Percentiles rank a stretch among this genome's conserved stretches.
Conservation (phyloP, 768 basidiomycete genomes). For the Termitomyces heimii region DNA sequence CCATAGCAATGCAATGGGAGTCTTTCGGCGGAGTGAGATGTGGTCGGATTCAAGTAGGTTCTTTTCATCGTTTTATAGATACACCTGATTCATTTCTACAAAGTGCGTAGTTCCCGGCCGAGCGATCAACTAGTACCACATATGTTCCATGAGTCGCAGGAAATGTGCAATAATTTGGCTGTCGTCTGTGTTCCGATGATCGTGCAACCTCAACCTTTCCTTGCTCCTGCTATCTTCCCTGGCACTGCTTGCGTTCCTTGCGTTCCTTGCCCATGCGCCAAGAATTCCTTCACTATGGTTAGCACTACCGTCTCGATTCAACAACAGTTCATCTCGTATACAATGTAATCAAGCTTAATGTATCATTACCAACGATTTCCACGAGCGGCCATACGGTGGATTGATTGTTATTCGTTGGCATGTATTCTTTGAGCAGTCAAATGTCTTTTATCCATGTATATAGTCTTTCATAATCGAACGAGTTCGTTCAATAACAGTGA, state of each 20-base stretch:
- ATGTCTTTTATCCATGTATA: background rate
- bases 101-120: background rate
- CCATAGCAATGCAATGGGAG: background rate
- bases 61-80: background rate
- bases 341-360: background rate
- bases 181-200: background rate
- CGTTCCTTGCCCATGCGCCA: background rate
- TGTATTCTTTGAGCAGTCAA: background rate
- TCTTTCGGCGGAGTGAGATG: too few relatives aligned
- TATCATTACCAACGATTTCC: too few relatives aligned
- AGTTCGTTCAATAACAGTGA: background rate
- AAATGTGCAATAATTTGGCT: too few relatives aligned
- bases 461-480: background rate
- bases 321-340: background rate
- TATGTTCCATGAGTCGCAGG: too few relatives aligned
- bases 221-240: background rate
- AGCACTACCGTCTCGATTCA: background rate
- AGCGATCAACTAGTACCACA: background rate
- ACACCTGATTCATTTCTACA: background rate
- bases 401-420: background rate
- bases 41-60: background rate
- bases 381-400: background rate
- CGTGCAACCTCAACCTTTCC: background rate
- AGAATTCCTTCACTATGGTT: background rate
- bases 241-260: background rate